Percentiles rank a stretch among this genome's conserved stretches.
Conservation (phyloP, 1,284 basidiomycete species). For the Abortiporus biennis region DNA sequence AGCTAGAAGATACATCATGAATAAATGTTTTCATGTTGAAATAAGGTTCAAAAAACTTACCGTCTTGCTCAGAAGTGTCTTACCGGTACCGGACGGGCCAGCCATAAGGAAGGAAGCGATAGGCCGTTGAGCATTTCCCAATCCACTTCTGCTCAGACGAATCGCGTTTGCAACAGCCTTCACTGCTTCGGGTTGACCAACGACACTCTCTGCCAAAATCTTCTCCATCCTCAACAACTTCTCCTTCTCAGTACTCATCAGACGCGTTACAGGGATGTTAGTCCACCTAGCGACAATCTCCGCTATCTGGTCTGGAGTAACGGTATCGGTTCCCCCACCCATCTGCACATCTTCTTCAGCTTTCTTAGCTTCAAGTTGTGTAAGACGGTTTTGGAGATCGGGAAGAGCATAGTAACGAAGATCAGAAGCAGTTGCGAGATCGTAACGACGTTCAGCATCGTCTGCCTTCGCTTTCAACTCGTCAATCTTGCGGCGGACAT, state of each 20-base stretch:
- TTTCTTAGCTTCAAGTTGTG: slow-evolving; percentile 68
- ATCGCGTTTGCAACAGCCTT: slow-evolving; percentile 90
- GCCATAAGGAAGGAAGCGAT: slow-evolving; percentile 93
- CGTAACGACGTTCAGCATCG: slow-evolving; percentile 87
- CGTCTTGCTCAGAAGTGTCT: slow-evolving; percentile 89
- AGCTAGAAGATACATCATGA: slow-evolving; percentile 43
- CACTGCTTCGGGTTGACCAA: slow-evolving; percentile 89
- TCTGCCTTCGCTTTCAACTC: slow-evolving; percentile 91
- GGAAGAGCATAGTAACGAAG: slow-evolving; percentile 92
- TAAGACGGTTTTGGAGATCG: slow-evolving; percentile 78
- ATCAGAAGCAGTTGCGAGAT: slow-evolving; percentile 85
- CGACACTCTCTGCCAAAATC: slow-evolving; percentile 60
- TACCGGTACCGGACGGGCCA: slow-evolving; percentile 88
- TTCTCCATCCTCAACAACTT: slow-evolving; percentile 81
- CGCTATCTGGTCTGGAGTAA: slow-evolving; percentile 88
- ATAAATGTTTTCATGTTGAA: neutral
- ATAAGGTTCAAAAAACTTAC: slow-evolving; percentile 35
- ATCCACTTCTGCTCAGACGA: slow-evolving; percentile 83
- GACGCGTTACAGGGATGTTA: slow-evolving; percentile 83
- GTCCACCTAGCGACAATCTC: slow-evolving; percentile 89
- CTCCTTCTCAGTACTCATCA: slow-evolving; percentile 90
- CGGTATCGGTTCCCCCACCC: slow-evolving; percentile 62
- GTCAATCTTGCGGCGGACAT: slow-evolving; percentile 81
- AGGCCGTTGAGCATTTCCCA: slow-evolving; percentile 79
- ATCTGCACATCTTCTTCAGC: slow-evolving; percentile 51